These are phyloP conservation scores for Penicillium sp. DNA, from an alignment of 2,329 filamentous ascomycete species.

Conservation along the genomic window DNA sequence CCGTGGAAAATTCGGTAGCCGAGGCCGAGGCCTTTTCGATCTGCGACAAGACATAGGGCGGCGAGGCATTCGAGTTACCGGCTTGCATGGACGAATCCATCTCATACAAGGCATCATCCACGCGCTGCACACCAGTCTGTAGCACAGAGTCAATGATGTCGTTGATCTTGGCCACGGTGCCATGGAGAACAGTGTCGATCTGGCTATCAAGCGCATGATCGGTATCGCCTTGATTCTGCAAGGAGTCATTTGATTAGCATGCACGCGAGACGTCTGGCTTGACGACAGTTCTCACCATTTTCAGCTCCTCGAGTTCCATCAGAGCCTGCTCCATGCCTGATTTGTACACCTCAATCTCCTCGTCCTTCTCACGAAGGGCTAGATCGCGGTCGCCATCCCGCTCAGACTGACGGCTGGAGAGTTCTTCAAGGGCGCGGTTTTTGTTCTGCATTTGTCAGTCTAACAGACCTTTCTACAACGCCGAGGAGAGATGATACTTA, in stretches of 20 bases:
- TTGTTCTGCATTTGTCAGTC: conserved; percentile 59
- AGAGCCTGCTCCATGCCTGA: conserved; percentile 95
- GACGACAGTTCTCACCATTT: conserved; percentile 42
- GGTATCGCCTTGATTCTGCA: conserved; percentile 62
- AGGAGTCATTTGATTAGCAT: background rate
- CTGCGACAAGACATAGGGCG: conserved; percentile 89
- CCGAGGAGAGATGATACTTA: conserved; percentile 21
- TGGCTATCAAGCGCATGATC: conserved; percentile 82
- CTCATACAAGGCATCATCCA: conserved; percentile 95
- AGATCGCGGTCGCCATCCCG: conserved; percentile 81
- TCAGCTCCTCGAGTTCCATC: conserved; percentile 84
- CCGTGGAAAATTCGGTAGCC: conserved; percentile 93
- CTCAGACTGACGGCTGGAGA: conserved; percentile 70
- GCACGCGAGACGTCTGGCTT: background rate
- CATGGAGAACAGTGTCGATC: conserved; percentile 80
- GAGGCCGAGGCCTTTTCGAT: conserved; percentile 94
- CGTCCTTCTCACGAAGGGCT: conserved; percentile 85
- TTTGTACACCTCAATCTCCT: conserved; percentile 97
- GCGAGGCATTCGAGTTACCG: conserved; percentile 95
- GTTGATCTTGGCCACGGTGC: conserved; percentile 88
- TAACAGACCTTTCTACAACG: background rate
- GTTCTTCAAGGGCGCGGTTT: conserved; percentile 77
- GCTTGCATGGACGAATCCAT: conserved; percentile 97
- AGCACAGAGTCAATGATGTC: conserved; percentile 96
- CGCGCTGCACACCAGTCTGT: conserved; percentile 83